Percentiles rank a stretch among this genome's conserved stretches.
Conservation (phyloP, 1,284 basidiomycete species). For the Boletus holoroseus region DNA sequence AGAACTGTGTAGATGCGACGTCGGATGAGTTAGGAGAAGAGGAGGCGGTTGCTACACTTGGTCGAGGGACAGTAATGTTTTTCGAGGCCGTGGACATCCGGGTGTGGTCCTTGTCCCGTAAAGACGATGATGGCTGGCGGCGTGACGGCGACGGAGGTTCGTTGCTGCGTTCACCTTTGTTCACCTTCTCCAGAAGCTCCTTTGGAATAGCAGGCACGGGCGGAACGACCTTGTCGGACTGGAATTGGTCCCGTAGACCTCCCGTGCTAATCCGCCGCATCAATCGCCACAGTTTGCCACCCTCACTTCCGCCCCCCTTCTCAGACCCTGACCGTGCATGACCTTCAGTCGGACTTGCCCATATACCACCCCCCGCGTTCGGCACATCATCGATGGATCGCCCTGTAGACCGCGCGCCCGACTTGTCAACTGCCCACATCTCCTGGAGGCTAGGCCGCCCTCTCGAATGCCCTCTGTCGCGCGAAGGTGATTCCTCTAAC, state of each 20-base stretch:
- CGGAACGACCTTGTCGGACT: slow-evolving; percentile 37
- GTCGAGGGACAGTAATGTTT: slow-evolving; percentile 26
- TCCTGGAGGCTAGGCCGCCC: slow-evolving; percentile 36
- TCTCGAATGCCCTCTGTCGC: slow-evolving; percentile 13
- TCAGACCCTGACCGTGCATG: slow-evolving; percentile 13
- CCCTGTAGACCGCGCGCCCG: slow-evolving; percentile 11
- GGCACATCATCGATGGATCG: slow-evolving; percentile 19
- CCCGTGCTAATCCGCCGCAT: slow-evolving; percentile 66
- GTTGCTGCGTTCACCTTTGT: slow-evolving; percentile 19
- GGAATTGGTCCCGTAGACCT: slow-evolving; percentile 54
- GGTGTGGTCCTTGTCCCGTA: slow-evolving; percentile 7
- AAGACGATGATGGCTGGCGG: slow-evolving; percentile 1
- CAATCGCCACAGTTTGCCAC: slow-evolving; percentile 56
- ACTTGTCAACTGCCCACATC: slow-evolving; percentile 22
- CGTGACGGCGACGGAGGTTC: slow-evolving; percentile 6
- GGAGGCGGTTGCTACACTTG: slow-evolving; percentile 43
- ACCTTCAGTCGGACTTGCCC: slow-evolving; percentile 5
- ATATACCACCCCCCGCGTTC: slow-evolving; percentile 1
- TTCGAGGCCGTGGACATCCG: slow-evolving; percentile 12
- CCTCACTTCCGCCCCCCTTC: slow-evolving; percentile 19
- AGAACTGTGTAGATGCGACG: slow-evolving; percentile 48
- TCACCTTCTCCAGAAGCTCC: slow-evolving; percentile 25
- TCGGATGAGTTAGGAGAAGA: slow-evolving; percentile 57
- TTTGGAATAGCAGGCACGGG: slow-evolving; percentile 60
- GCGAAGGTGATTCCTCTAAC: slow-evolving; percentile 16